A percentile compares a stretch with the other conserved stretches of the same genome.
Evolutionary conservation across 805 yeast genomes (phyloP).

Genomic region (Starmerella lactis-condensi): DNA sequence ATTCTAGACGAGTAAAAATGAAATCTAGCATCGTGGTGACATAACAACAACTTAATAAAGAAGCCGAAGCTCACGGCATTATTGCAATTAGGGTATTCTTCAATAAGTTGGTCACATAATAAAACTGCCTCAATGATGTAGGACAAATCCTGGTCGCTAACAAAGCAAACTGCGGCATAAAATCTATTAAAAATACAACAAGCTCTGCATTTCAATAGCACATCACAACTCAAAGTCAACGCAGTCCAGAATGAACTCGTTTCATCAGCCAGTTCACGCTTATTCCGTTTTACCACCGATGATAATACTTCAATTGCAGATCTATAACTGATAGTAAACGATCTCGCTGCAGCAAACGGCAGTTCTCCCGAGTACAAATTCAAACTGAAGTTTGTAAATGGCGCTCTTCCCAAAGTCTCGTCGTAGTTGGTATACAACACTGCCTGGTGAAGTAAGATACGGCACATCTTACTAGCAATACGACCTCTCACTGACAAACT

Average conservation of each 20-base stretch:
- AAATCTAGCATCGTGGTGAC: slow-evolving; percentile 20
- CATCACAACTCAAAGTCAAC: slow-evolving; percentile 18
- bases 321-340: slow-evolving; percentile 17
- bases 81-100: slow-evolving; percentile 19
- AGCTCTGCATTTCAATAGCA: slow-evolving; percentile 21
- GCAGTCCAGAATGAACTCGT: slow-evolving; percentile 26
- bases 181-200: slow-evolving; percentile 17
- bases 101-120: slow-evolving; percentile 13
- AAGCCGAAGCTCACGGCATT: slow-evolving; percentile 18
- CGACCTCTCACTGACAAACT: slow-evolving; percentile 1
- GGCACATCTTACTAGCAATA: slow-evolving; percentile 32
- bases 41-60: slow-evolving; percentile 20
- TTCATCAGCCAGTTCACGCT: slow-evolving; percentile 32
- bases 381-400: slow-evolving; percentile 22
- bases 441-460: slow-evolving; percentile 29
- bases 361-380: slow-evolving; percentile 14
- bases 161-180: slow-evolving; percentile 17
- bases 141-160: slow-evolving; percentile 13
- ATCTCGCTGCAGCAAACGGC: slow-evolving; percentile 16
- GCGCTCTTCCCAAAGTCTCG: slow-evolving; percentile 20
- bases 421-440: slow-evolving; percentile 17
- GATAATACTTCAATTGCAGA: slow-evolving; percentile 16
- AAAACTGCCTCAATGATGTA: slow-evolving; percentile 12
- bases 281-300: slow-evolving; percentile 15
- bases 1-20: slow-evolving; percentile 9